phyloP scores from a whole-genome alignment of 2,329 filamentous ascomycete genomes.

The Mariannaea elegans region DNA sequence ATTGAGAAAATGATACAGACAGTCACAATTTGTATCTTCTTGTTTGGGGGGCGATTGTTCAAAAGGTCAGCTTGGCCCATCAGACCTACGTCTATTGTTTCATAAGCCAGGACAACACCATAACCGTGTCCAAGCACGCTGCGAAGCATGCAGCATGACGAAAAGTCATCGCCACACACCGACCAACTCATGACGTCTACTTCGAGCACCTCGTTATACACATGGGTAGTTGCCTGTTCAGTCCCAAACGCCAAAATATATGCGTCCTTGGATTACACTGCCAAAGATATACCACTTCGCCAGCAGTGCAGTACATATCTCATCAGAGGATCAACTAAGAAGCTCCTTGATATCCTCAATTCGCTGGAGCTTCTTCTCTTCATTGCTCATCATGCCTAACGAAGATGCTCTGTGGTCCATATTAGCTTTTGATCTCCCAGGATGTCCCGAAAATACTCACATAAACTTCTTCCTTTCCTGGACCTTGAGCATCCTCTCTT shows the following conservation, averaged over 20 bases:
- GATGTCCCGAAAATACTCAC: slow-evolving; percentile 60
- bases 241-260: slow-evolving; percentile 28
- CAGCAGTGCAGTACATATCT: not conserved
- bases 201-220: slow-evolving; percentile 13
- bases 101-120: slow-evolving; percentile 10
- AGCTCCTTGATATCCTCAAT: slow-evolving; percentile 96
- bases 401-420: slow-evolving; percentile 77
- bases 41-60: slow-evolving; percentile 28
- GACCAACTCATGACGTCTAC: slow-evolving; percentile 12
- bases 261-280: slow-evolving; percentile 8
- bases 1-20: slow-evolving; percentile 8
- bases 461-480: slow-evolving; percentile 98
- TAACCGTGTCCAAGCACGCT: slow-evolving; percentile 24
- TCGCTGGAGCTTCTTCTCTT: slow-evolving; percentile 87
- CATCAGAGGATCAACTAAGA: slow-evolving; percentile 63
- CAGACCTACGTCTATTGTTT: slow-evolving; percentile 31
- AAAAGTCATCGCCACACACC: slow-evolving; percentile 15
- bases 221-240: slow-evolving; percentile 11
- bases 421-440: slow-evolving; percentile 10
- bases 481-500: slow-evolving; percentile 92
- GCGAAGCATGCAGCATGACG: slow-evolving; percentile 17
- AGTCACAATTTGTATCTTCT: not conserved
- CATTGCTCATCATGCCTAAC: slow-evolving; percentile 92
- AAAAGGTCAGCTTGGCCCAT: slow-evolving; percentile 31
- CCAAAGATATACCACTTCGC: slow-evolving; percentile 6